phyloP scores from a whole-genome alignment of 2,329 filamentous ascomycete genomes.

The Incumbomyces delicatus region DNA sequence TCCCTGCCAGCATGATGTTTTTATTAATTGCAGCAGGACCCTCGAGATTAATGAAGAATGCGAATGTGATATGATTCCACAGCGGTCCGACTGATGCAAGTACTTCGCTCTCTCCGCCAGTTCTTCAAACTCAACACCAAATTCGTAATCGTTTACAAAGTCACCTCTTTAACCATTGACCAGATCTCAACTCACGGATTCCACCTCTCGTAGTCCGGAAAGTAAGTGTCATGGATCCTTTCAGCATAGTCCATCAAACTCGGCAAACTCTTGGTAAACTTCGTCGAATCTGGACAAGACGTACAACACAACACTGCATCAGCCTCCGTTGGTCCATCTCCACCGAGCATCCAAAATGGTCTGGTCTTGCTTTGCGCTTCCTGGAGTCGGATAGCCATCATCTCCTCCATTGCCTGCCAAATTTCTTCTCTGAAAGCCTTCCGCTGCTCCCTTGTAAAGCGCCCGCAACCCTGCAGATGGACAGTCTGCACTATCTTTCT shows the following conservation, averaged over 20 bases:
- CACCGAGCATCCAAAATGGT: constrained; percentile 51
- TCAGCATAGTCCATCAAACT: constrained; percentile 46
- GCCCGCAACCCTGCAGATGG: constrained; percentile 47
- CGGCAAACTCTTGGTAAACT: constrained; percentile 39
- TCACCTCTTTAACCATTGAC: no score
- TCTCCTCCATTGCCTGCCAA: constrained; percentile 43
- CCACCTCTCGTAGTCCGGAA: constrained; percentile 47
- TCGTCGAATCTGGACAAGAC: constrained; percentile 42
- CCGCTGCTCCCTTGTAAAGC: constrained; percentile 44
- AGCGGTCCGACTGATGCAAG: no score
- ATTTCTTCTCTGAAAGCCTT: constrained; percentile 37
- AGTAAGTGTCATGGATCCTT: constrained; percentile 47
- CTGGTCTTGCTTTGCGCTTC: constrained; percentile 19
- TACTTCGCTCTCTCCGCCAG: no score
- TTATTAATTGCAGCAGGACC: no score
- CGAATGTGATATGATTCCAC: no score
- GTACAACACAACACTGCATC: constrained; percentile 48
- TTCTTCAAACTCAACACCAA: no score
- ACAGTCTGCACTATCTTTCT: constrained; percentile 36
- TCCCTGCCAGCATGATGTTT: no score
- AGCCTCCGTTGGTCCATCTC: constrained; percentile 44
- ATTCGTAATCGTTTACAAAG: no score
- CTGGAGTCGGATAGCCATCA: constrained; percentile 33
- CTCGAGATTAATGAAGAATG: no score
- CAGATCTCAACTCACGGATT: not conserved